phyloP scores from a whole-genome alignment of 495 filamentous ascomycete genomes.

The Apiosordaria backusii region DNA sequence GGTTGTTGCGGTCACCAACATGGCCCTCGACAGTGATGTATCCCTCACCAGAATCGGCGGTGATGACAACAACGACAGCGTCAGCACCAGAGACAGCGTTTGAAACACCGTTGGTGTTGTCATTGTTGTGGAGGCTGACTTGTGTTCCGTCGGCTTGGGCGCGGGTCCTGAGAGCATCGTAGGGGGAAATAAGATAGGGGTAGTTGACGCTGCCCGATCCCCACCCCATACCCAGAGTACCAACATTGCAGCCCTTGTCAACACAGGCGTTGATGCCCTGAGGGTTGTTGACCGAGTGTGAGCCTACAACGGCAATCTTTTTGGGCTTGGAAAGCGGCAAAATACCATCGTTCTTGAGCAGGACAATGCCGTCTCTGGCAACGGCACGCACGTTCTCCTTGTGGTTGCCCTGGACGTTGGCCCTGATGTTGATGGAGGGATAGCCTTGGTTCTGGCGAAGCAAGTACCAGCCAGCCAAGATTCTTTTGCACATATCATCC shows the following conservation, averaged over 20 bases:
- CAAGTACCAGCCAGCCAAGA: slow-evolving; percentile 54
- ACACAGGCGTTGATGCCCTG: slow-evolving; percentile 49
- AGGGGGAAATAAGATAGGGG: slow-evolving; percentile 55
- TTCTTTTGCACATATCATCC: slow-evolving; percentile 55
- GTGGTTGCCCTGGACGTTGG: slow-evolving; percentile 53
- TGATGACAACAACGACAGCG: slow-evolving; percentile 63
- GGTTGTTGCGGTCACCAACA: slow-evolving; percentile 57
- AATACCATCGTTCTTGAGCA: slow-evolving; percentile 69
- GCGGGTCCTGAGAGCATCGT: slow-evolving; percentile 50
- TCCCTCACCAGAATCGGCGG: slow-evolving; percentile 62
- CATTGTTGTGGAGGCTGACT: slow-evolving; percentile 49
- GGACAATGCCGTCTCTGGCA: slow-evolving; percentile 61
- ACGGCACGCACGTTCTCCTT: slow-evolving; percentile 56
- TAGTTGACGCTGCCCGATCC: slow-evolving; percentile 57
- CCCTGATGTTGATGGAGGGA: slow-evolving; percentile 46
- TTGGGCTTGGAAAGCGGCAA: slow-evolving; percentile 59
- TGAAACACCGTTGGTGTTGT: slow-evolving; percentile 46
- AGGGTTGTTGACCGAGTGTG: slow-evolving; percentile 66
- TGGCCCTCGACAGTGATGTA: slow-evolving; percentile 61
- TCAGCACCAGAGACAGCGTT: slow-evolving; percentile 52
- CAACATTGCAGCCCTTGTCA: slow-evolving; percentile 59
- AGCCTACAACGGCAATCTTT: slow-evolving; percentile 66
- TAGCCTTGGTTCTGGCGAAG: slow-evolving; percentile 51
- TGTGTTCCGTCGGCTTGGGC: slow-evolving; percentile 47
- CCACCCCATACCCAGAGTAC: slow-evolving; percentile 60